These are phyloP conservation scores for Xylariaceae sp. DNA, from an alignment of 2,329 filamentous ascomycete species.

Conservation along the genomic window DNA sequence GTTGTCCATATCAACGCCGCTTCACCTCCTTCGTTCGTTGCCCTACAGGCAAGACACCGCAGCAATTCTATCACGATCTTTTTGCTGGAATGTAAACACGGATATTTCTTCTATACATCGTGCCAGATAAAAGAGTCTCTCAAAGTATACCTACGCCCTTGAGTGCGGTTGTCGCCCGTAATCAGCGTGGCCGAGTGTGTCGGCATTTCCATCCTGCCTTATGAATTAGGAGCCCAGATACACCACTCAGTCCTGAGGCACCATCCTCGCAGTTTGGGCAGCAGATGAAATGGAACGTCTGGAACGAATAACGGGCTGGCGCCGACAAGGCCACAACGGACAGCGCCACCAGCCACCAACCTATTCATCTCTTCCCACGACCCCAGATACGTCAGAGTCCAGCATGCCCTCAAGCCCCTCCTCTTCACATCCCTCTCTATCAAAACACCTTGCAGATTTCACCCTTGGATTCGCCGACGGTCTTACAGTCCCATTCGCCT, in stretches of 20 bases:
- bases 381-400: background rate
- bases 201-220: too few relatives aligned
- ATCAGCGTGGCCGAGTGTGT: too few relatives aligned
- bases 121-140: too few relatives aligned
- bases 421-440: slow-evolving; percentile 3
- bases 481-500: slow-evolving; percentile 73
- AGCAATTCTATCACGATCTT: too few relatives aligned
- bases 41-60: too few relatives aligned
- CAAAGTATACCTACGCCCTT: too few relatives aligned
- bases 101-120: too few relatives aligned
- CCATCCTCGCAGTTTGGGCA: background rate
- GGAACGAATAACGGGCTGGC: slow-evolving; percentile 6
- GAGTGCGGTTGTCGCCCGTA: too few relatives aligned
- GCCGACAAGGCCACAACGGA: slow-evolving; percentile 1
- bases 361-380: slow-evolving; percentile 19
- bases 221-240: too few relatives aligned
- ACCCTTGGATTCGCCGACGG: slow-evolving; percentile 77
- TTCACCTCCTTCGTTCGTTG: too few relatives aligned
- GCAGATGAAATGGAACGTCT: slow-evolving; percentile 8
- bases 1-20: too few relatives aligned
- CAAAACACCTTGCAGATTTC: slow-evolving; percentile 52
- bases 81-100: too few relatives aligned
- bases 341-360: slow-evolving; percentile 4
- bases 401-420: background rate
- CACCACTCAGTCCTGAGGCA: background rate